A percentile compares a stretch with the other conserved stretches of the same genome.
phyloP scores from a whole-genome alignment of 192 early-diverging fungal genomes.

The Coemansia sp. region DNA sequence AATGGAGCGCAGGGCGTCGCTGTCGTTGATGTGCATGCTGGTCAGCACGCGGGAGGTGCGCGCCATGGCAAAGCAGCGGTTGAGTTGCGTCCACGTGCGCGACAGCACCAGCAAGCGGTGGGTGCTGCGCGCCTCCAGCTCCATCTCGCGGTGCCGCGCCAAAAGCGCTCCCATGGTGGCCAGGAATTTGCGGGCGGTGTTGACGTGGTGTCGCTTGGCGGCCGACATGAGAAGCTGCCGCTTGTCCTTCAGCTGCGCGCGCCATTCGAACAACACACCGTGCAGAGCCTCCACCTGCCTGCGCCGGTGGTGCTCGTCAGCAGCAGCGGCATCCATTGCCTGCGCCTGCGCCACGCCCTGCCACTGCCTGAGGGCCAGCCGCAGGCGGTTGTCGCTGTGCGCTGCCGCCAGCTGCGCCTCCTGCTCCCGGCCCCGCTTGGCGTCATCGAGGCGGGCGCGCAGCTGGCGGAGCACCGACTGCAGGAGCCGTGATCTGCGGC shows the following conservation, averaged over 20 bases:
- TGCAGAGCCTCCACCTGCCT: background rate
- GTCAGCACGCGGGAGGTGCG: background rate
- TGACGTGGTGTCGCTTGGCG: background rate
- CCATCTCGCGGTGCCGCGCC: background rate
- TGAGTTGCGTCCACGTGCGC: conserved; percentile 11
- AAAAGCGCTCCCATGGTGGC: background rate
- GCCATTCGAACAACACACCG: conserved; percentile 1
- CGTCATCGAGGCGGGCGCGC: background rate
- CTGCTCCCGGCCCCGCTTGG: background rate
- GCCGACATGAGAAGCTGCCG: conserved; percentile 14
- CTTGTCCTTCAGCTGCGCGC: background rate
- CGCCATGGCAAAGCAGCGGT: background rate
- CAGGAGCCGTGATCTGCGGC: background rate
- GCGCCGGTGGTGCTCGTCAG: background rate
- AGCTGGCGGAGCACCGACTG: background rate
- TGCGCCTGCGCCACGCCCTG: background rate
- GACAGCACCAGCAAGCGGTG: background rate
- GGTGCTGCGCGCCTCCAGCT: background rate
- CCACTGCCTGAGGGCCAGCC: conserved; percentile 8
- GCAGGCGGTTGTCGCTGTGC: background rate
- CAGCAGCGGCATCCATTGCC: background rate
- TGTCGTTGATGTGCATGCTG: conserved; percentile 1
- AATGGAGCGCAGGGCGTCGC: background rate
- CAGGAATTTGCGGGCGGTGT: background rate
- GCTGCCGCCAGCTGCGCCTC: background rate